Conservation (phyloP, 2,329 filamentous ascomycete species). For the Colletotrichum noveboracense region DNA sequence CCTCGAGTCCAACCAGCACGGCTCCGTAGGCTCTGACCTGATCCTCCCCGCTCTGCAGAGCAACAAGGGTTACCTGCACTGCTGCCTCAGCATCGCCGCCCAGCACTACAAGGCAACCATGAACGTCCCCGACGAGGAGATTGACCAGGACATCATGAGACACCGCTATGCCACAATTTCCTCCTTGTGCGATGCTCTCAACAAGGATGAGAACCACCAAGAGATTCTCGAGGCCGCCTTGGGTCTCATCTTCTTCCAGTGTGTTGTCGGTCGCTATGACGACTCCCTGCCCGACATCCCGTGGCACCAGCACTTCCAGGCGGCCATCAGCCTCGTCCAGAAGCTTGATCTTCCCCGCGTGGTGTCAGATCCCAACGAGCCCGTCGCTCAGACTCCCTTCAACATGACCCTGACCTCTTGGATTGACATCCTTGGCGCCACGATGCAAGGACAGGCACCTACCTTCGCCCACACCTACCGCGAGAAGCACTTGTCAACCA, state of each 20-base stretch:
- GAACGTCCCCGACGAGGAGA: slow-evolving; percentile 70
- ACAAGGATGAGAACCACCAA: slow-evolving; percentile 80
- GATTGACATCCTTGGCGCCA: slow-evolving; percentile 96
- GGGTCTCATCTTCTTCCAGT: slow-evolving; percentile 96
- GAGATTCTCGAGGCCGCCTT: slow-evolving; percentile 92
- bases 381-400: slow-evolving; percentile 76
- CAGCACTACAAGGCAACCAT: slow-evolving; percentile 87
- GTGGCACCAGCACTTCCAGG: slow-evolving; percentile 97
- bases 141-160: slow-evolving; percentile 89
- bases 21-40: slow-evolving; percentile 79
- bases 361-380: slow-evolving; percentile 65
- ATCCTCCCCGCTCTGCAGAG: slow-evolving; percentile 87
- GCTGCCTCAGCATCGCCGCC: slow-evolving; percentile 90
- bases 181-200: slow-evolving; percentile 82
- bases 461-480: slow-evolving; percentile 95
- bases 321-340: slow-evolving; percentile 82
- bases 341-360: slow-evolving; percentile 80
- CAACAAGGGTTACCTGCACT: slow-evolving; percentile 94
- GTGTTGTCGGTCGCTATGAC: slow-evolving; percentile 84
- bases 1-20: slow-evolving; percentile 87
- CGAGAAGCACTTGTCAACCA: slow-evolving; percentile 82
- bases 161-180: slow-evolving; percentile 90
- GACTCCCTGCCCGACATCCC: slow-evolving; percentile 89
- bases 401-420: slow-evolving; percentile 94
- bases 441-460: slow-evolving; percentile 86